These are phyloP conservation scores for Botrytis porri DNA, from an alignment of 2,329 filamentous ascomycete species.

Conservation along the genomic window DNA sequence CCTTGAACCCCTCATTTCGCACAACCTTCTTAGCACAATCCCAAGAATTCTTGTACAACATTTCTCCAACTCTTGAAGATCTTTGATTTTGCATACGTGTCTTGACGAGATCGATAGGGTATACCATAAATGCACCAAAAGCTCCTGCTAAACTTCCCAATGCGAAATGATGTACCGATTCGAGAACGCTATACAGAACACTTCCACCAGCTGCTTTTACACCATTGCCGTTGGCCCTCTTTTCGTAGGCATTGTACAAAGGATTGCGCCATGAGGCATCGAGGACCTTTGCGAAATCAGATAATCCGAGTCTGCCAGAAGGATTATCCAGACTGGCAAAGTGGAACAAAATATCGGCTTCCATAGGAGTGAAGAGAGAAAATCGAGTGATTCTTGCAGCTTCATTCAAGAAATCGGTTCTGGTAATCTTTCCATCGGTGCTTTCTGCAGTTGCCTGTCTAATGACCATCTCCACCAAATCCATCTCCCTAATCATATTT, in stretches of 20 bases:
- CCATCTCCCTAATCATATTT: slow-evolving; percentile 97
- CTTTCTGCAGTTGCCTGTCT: slow-evolving; percentile 82
- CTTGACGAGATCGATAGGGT: slow-evolving; percentile 98
- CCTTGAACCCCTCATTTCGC: slow-evolving; percentile 83
- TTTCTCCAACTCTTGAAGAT: slow-evolving; percentile 74
- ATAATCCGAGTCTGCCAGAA: slow-evolving; percentile 75
- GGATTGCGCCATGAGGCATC: slow-evolving; percentile 84
- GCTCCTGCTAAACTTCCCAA: slow-evolving; percentile 89
- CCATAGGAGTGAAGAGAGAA: slow-evolving; percentile 96
- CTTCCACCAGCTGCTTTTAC: slow-evolving; percentile 54
- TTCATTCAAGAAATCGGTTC: slow-evolving; percentile 91
- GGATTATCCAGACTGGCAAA: slow-evolving; percentile 91
- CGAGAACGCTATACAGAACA: slow-evolving; percentile 62
- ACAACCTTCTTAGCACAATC: slow-evolving; percentile 94
- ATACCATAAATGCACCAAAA: slow-evolving; percentile 99
- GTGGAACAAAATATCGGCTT: slow-evolving; percentile 97
- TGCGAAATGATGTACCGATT: slow-evolving; percentile 85
- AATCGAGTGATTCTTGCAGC: slow-evolving; percentile 88
- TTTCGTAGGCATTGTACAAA: slow-evolving; percentile 35
- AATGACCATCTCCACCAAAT: slow-evolving; percentile 90
- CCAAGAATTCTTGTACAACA: slow-evolving; percentile 93
- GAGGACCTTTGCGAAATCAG: slow-evolving; percentile 90
- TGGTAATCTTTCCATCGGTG: slow-evolving; percentile 86
- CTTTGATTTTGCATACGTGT: slow-evolving; percentile 98
- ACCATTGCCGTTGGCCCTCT: slow-evolving; percentile 39